These are phyloP conservation scores for Pseudonitzschia multiseries DNA, from an alignment of 108 stramenopile genomes.

Conservation along the genomic window DNA sequence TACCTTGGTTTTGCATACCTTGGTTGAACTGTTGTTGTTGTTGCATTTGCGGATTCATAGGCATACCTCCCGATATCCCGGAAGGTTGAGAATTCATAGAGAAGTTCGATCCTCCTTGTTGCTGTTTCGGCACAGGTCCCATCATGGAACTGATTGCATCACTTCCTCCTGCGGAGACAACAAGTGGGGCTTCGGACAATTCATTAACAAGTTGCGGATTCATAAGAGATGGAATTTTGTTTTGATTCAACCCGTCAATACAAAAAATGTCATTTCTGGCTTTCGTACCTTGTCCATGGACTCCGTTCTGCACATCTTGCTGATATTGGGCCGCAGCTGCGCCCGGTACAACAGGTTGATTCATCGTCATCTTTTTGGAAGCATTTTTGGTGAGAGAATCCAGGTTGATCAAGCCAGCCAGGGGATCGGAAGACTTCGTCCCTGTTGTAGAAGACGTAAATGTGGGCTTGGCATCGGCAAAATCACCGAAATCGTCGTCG, in stretches of 20 bases:
- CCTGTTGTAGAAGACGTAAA: constrained; percentile 30
- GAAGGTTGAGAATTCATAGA: constrained; percentile 16
- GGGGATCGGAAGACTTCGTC: constrained; percentile 60
- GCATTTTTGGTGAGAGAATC: constrained; percentile 77
- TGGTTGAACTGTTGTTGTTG: constrained; percentile 34
- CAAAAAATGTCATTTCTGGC: constrained; percentile 14
- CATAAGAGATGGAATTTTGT: constrained; percentile 8
- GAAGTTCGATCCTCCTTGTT: constrained; percentile 22
- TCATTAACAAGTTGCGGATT: constrained; percentile 2
- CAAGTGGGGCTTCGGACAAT: constrained; percentile 13
- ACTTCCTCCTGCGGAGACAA: constrained; percentile 48
- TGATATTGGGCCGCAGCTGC: constrained; percentile 31
- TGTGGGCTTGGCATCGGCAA: constrained; percentile 46
- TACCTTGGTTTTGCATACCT: constrained; percentile 26
- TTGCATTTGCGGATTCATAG: constrained; percentile 35
- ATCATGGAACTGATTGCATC: constrained; percentile 56
- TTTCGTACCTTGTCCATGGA: constrained; percentile 8
- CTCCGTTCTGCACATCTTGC: constrained; percentile 23
- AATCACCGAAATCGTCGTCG: constrained; percentile 65
- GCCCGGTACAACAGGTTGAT: constrained; percentile 32
- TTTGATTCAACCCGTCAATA: constrained; percentile 27
- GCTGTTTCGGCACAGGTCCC: constrained; percentile 29
- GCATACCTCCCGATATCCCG: not conserved
- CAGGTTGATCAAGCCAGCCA: constrained; percentile 73
- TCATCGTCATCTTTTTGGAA: constrained; percentile 42